Evolutionary conservation across 371 early-diverging fungal species (phyloP), one percentile per base, ranked within the genome.

Genomic region (Mortierella sp.): DNA sequence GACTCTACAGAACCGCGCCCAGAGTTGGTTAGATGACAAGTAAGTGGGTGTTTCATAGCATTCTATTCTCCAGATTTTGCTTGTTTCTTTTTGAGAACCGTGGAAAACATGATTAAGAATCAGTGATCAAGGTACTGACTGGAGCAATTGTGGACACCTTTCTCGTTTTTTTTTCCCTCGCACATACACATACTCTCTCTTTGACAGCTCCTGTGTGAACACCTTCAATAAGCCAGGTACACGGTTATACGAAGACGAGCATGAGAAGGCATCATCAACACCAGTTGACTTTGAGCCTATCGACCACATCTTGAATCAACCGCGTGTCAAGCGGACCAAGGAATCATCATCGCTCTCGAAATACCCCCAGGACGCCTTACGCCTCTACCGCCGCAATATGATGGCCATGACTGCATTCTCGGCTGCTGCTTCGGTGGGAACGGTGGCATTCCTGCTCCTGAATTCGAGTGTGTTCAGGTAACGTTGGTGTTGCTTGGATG

Each of bases 401-500:
- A 56, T 70, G 46, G 61, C 81, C 1, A 54, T 83, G 50, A 61
- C 80, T 0, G 83, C 81, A 2, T 32, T 83, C 26, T 75, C 76
- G 5, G 79, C 81, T 9, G 84, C 83, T 12, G 84, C 83, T 3
- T 79, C 81, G 6, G 60, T 82, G 47, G 79, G 83, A 1, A 72
- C 81, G 11, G 39, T 81, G 1, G 72, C 80, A 1, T 39, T 85
- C 12, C n/a, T 81, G 9, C 69, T 82, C 34, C 56, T 81, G 31
- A 82, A 81, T 52, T 61, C 76, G 7, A 51, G 61, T 24, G 24
- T 80, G 30, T 53, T 83, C 27, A 76, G 80, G 84, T 84, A 67
- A 62, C 12, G 39, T 32, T 44, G 8, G 44, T 4, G 19, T n/a
- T 44, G 7, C 2, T 44, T n/a, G n/a, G n/a, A n/a, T n/a, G n/a